Conservation (phyloP, 2,329 filamentous ascomycete genomes). For the Beauveria caledonica region DNA sequence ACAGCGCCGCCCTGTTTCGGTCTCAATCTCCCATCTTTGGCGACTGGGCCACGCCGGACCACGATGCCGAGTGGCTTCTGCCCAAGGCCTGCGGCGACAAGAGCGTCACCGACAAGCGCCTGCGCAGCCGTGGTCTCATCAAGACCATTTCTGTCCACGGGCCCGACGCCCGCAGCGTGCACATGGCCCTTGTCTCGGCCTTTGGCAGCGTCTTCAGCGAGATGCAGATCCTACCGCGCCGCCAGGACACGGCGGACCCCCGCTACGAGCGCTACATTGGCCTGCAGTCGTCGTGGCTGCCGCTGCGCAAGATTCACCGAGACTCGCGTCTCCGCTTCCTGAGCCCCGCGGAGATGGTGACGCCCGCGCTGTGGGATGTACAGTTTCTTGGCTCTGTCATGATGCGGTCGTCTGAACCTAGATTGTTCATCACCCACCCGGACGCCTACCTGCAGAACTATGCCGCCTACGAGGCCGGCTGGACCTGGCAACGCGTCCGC, state of each 20-base stretch:
- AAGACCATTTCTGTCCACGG: conserved; percentile 53
- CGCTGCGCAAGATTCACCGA: conserved; percentile 67
- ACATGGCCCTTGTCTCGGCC: conserved; percentile 51
- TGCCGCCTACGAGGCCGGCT: conserved; percentile 44
- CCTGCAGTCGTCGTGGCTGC: conserved; percentile 62
- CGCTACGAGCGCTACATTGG: conserved; percentile 43
- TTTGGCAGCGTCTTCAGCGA: conserved; percentile 50
- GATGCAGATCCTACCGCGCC: conserved; percentile 29
- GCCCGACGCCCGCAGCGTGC: conserved; percentile 59
- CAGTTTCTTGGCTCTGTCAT: conserved; percentile 63
- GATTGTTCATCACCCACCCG: conserved; percentile 68
- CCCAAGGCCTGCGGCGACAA: conserved; percentile 59
- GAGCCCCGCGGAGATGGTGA: conserved; percentile 63
- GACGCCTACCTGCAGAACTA: conserved; percentile 64
- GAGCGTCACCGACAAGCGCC: conserved; percentile 57
- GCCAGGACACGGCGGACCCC: conserved; percentile 19
- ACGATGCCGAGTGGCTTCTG: conserved; percentile 53
- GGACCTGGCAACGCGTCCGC: conserved; percentile 64
- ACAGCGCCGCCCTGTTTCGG: conserved; percentile 33
- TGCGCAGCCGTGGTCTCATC: conserved; percentile 67
- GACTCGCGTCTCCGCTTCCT: conserved; percentile 65
- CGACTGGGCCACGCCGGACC: conserved; percentile 38
- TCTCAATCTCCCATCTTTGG: conserved; percentile 39
- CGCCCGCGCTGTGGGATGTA: conserved; percentile 61
- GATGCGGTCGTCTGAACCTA: conserved; percentile 60